A percentile compares a stretch with the other conserved stretches of the same genome.
These are phyloP conservation scores for Sporothrix pallida DNA, from an alignment of 2,329 filamentous ascomycete genomes.

Conservation along the genomic window DNA sequence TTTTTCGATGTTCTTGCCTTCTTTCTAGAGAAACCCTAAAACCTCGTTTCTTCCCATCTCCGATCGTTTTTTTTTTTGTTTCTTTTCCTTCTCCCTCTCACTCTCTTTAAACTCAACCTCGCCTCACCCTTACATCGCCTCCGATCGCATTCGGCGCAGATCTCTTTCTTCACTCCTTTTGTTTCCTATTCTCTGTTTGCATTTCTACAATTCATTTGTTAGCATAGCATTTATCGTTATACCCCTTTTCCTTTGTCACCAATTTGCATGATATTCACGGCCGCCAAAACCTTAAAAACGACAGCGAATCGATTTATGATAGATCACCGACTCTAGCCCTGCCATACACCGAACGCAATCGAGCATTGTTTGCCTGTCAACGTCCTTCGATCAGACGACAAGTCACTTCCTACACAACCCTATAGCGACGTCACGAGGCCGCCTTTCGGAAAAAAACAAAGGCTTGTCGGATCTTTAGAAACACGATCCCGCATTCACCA, in stretches of 20 bases:
- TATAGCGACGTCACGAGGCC: not conserved
- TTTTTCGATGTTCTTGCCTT: constrained; percentile 1
- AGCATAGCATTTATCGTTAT: constrained; percentile 20
- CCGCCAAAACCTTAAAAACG: not conserved
- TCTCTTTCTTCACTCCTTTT: not conserved
- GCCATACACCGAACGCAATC: not conserved
- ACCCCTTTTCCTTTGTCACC: constrained; percentile 4
- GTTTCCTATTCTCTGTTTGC: constrained; percentile 1
- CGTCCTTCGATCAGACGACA: not conserved
- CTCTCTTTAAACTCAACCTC: not conserved
- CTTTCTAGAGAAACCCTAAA: not conserved
- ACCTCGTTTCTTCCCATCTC: not conserved
- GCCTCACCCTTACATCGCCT: not conserved
- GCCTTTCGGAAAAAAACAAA: not conserved
- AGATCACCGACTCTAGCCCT: not conserved
- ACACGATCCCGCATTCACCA: not conserved
- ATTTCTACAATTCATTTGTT: constrained; percentile 25
- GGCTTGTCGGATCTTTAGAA: not conserved
- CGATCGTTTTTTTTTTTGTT: too few species aligned
- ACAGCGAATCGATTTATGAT: not conserved
- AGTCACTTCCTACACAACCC: not conserved
- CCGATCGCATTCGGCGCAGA: not conserved
- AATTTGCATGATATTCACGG: not conserved
- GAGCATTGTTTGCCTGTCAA: not conserved
- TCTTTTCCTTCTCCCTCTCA: constrained; percentile 7